Base-by-base conservation (phyloP, 2,329 filamentous ascomycete genomes). In the Magnaporthiopsis poae region DNA sequence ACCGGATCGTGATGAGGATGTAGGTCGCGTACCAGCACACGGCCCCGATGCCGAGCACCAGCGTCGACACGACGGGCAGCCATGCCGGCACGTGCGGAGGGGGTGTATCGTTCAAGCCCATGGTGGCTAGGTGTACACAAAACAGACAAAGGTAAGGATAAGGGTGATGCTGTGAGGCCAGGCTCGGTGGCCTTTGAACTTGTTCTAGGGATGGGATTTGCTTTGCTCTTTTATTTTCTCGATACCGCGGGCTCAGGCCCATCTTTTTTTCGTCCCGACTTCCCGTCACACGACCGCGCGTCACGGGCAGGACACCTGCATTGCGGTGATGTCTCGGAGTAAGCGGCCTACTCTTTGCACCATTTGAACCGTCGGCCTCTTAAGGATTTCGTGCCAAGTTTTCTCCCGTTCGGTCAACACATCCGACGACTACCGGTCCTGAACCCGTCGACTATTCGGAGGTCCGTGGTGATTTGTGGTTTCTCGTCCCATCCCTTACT, bases 1-100 rank as follows among this genome's bases (percentile, higher is more conserved):
- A 79, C 66, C 80, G 78, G 1, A 74, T 77, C 15, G 77, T 74
- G 75, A 83, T 80, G 69, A 84, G 76, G 62, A 82, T 71, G 73
- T 84, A 84, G 61, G 76, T 73, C 31, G 72, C 67, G 61, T 78
- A 74, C 80, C 80, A 81, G 70, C 76, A 76, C 65, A 75, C 46
- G 35, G 79, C 74, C 65, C 78, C 79, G 29, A 72, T 36, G 39
- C 73, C 73, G 29, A 81, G 75, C 35, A 76, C 75, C n/a, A 68
- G 70, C 31, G 70, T 74, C 62, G 73, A 76, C 8, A 74, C 72
- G 0, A 75, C 76, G 61, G 79, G 71, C 66, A 80, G 74, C 79
- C 79, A 80, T 18, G 64, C 59, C 1, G 73, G 73, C 21, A 69
- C 69, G 60, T 72, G 67, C 2, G 73, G 69, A 4, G 79, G 79